phyloP scores from a whole-genome alignment of 2,329 filamentous ascomycete species.

The Chalaropsis thielavioides region DNA sequence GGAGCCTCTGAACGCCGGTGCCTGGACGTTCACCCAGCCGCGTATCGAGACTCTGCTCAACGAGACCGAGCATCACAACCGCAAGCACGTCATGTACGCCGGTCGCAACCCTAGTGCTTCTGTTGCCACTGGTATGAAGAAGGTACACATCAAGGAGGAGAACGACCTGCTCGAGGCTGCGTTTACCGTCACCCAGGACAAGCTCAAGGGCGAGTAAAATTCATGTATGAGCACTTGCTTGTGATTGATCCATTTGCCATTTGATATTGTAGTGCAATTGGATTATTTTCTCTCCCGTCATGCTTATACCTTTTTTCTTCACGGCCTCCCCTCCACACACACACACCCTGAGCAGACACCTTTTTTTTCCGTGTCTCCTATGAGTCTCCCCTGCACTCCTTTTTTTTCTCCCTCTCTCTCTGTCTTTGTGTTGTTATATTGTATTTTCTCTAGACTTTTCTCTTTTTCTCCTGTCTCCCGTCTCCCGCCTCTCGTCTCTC shows the following conservation, averaged over 20 bases:
- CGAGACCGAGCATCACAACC: conserved; percentile 79
- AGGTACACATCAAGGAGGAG: conserved; percentile 82
- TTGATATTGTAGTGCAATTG: background rate
- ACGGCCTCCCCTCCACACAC: background rate
- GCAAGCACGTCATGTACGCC: conserved; percentile 94
- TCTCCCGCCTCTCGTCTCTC: conserved; percentile 2
- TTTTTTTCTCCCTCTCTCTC: background rate
- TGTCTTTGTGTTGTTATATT: background rate
- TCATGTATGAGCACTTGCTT: background rate
- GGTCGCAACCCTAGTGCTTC: conserved; percentile 86
- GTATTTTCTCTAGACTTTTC: conserved; percentile 1
- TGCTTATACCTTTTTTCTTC: background rate
- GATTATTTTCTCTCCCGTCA: background rate
- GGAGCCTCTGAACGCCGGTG: conserved; percentile 92
- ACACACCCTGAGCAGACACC: background rate
- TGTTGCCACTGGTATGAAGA: conserved; percentile 86
- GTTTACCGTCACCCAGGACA: conserved; percentile 51
- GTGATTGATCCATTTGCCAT: background rate
- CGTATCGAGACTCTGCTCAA: conserved; percentile 94
- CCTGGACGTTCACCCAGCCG: conserved; percentile 94
- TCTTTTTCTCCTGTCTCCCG: background rate
- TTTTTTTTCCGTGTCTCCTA: background rate
- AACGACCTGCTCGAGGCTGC: conserved; percentile 59
- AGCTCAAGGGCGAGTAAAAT: conserved; percentile 51
- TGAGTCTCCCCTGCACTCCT: background rate